A percentile compares a stretch with the other conserved stretches of the same genome.
Evolutionary conservation across 2,329 filamentous ascomycete species (phyloP).

Genomic region (Tympanopsis confertula): DNA sequence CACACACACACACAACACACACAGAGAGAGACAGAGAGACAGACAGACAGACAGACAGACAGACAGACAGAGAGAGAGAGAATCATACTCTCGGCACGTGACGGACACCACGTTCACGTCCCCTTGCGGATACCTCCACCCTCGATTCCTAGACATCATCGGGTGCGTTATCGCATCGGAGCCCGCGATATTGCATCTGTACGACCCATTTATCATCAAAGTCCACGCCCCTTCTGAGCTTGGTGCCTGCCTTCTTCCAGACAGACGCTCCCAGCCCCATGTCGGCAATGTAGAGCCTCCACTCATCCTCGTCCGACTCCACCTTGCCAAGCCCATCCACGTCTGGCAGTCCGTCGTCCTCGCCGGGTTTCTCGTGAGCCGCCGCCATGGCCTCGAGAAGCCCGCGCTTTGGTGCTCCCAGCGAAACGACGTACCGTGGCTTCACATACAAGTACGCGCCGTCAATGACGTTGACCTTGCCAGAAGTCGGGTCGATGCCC

Average conservation of each 20-base stretch:
- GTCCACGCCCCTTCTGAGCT: conserved; percentile 71
- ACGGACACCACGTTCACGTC: too few species aligned
- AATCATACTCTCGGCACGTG: too few species aligned
- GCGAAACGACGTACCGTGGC: conserved; percentile 70
- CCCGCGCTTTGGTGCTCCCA: conserved; percentile 79
- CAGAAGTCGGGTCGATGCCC: conserved; percentile 71
- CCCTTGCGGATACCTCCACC: too few species aligned
- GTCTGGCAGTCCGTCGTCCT: conserved; percentile 11
- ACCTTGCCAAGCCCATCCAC: conserved; percentile 19
- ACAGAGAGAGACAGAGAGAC: too few species aligned
- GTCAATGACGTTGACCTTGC: conserved; percentile 55
- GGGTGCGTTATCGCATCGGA: background rate
- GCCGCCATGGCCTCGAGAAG: conserved; percentile 65
- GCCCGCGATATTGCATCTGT: conserved; percentile 38
- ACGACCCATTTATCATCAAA: conserved; percentile 83
- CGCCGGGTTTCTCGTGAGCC: conserved; percentile 29
- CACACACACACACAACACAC: too few species aligned
- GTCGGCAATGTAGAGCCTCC: conserved; percentile 77
- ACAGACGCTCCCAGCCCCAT: conserved; percentile 73
- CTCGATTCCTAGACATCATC: background rate
- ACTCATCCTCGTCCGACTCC: conserved; percentile 41
- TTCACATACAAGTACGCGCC: conserved; percentile 70
- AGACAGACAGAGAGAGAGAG: too few species aligned
- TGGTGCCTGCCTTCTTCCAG: conserved; percentile 74
- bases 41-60: too few species aligned